Evolutionary conservation across 768 basidiomycete genomes (phyloP).

Genomic region (Kwoniella heveanensis): DNA sequence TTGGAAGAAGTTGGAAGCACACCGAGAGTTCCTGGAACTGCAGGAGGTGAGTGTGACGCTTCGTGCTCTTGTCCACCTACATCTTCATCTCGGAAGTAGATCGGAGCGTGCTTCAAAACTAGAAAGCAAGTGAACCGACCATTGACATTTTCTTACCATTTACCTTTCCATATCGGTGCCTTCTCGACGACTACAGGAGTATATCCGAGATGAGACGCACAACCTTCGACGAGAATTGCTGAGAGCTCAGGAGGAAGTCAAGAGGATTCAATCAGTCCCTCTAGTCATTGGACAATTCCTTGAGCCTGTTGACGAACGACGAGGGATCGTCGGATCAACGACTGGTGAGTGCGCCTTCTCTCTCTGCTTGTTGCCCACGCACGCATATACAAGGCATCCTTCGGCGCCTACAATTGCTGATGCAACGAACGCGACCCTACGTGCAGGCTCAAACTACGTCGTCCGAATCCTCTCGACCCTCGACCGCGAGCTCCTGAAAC

Average conservation of each 20-base stretch:
- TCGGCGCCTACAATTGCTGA: too few relatives aligned
- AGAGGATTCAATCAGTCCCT: conserved; percentile 97
- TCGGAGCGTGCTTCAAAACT: too few relatives aligned
- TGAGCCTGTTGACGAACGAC: conserved; percentile 96
- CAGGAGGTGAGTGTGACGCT: conserved; percentile 53
- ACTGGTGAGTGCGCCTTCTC: conserved; percentile 64
- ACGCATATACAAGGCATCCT: too few relatives aligned
- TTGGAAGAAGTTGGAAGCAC: conserved; percentile 93
- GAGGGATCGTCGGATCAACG: conserved; percentile 95
- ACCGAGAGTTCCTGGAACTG: conserved; percentile 82
- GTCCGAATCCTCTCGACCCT: conserved; percentile 95
- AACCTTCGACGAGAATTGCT: conserved; percentile 97
- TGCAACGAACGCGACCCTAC: not conserved
- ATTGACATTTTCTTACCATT: too few relatives aligned
- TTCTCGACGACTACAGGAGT: conserved; percentile 65
- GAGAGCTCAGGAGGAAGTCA: conserved; percentile 98
- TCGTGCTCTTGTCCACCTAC: not conserved
- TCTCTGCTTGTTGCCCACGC: too few relatives aligned
- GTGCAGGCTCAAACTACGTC: conserved; percentile 86
- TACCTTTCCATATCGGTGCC: too few relatives aligned
- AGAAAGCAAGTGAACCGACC: too few relatives aligned
- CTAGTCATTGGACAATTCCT: conserved; percentile 99
- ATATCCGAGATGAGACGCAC: conserved; percentile 98
- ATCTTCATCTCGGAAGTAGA: too few relatives aligned
- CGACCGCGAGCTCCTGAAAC: conserved; percentile 95